Percentiles rank a stretch among this genome's conserved stretches.
phyloP scores from a whole-genome alignment of 371 early-diverging fungal species.

The Funneliformis caledonium region DNA sequence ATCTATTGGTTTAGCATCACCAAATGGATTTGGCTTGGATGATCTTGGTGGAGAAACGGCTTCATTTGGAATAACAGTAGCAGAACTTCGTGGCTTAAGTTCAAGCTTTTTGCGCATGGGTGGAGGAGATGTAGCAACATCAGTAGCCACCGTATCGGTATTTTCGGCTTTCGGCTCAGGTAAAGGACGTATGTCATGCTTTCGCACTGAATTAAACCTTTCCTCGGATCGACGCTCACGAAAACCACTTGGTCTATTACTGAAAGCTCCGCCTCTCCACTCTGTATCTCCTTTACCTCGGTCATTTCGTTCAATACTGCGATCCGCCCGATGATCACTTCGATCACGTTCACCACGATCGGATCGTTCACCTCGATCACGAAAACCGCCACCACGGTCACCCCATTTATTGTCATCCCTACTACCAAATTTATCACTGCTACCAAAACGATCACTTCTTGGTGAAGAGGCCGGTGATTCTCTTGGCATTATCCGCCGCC shows the following conservation, averaged over 20 bases:
- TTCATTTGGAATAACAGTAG: slow-evolving; percentile 43
- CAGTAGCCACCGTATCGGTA: not conserved
- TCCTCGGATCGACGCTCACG: slow-evolving; percentile 49
- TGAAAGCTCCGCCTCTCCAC: slow-evolving; percentile 59
- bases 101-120: slow-evolving; percentile 62
- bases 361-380: slow-evolving; percentile 40
- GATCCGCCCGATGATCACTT: slow-evolving; percentile 50
- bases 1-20: slow-evolving; percentile 82
- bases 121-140: not conserved
- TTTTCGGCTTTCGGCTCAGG: not conserved
- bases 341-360: slow-evolving; percentile 45
- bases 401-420: slow-evolving; percentile 33
- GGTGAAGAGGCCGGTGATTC: slow-evolving; percentile 28
- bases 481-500: slow-evolving; percentile 54
- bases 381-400: slow-evolving; percentile 45
- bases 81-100: slow-evolving; percentile 70
- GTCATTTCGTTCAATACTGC: slow-evolving; percentile 44
- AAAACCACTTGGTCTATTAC: slow-evolving; percentile 42
- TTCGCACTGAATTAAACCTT: slow-evolving; percentile 18
- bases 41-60: slow-evolving; percentile 33
- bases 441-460: slow-evolving; percentile 37
- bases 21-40: slow-evolving; percentile 79
- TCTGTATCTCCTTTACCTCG: slow-evolving; percentile 53
- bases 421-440: slow-evolving; percentile 21
- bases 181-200: not conserved